These are phyloP conservation scores for Xylaria sp. DNA, from an alignment of 2,329 filamentous ascomycete species.

Conservation along the genomic window DNA sequence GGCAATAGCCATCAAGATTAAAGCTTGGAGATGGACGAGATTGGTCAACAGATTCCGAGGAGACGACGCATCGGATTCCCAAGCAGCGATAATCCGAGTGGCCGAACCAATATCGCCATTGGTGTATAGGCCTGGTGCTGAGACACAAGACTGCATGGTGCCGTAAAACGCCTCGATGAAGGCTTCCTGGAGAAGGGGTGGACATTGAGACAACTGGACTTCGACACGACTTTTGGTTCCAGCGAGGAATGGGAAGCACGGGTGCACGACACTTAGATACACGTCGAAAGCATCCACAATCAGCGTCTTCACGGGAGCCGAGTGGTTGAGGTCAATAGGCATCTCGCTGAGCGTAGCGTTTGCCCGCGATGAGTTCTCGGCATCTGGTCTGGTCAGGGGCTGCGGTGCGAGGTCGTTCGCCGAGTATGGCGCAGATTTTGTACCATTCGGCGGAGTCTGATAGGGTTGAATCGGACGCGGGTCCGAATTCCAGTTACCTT, in stretches of 20 bases:
- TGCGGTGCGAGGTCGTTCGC: constrained; percentile 44
- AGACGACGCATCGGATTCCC: constrained; percentile 41
- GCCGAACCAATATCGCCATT: constrained; percentile 42
- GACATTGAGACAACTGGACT: constrained; percentile 51
- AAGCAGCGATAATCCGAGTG: constrained; percentile 45
- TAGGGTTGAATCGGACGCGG: constrained; percentile 41
- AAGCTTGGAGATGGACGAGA: constrained; percentile 59
- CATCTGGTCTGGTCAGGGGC: constrained; percentile 36
- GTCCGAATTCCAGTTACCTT: constrained; percentile 45
- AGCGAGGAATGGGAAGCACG: constrained; percentile 61
- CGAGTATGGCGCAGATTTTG: constrained; percentile 31
- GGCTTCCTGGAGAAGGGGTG: constrained; percentile 53
- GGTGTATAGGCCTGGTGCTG: constrained; percentile 33
- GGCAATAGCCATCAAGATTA: constrained; percentile 62
- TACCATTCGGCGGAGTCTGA: constrained; percentile 32
- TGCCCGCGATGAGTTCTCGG: constrained; percentile 33
- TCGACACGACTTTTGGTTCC: constrained; percentile 51
- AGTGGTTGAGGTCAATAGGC: constrained; percentile 30
- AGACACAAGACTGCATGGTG: constrained; percentile 50
- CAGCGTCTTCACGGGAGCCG: constrained; percentile 34
- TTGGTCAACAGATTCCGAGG: constrained; percentile 38
- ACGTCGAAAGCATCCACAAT: constrained; percentile 44
- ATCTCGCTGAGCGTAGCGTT: constrained; percentile 30
- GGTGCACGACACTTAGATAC: constrained; percentile 61
- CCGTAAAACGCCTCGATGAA: constrained; percentile 59